Evolutionary conservation across 2,329 filamentous ascomycete genomes (phyloP).

Genomic region (Fusarium guadeloupense): DNA sequence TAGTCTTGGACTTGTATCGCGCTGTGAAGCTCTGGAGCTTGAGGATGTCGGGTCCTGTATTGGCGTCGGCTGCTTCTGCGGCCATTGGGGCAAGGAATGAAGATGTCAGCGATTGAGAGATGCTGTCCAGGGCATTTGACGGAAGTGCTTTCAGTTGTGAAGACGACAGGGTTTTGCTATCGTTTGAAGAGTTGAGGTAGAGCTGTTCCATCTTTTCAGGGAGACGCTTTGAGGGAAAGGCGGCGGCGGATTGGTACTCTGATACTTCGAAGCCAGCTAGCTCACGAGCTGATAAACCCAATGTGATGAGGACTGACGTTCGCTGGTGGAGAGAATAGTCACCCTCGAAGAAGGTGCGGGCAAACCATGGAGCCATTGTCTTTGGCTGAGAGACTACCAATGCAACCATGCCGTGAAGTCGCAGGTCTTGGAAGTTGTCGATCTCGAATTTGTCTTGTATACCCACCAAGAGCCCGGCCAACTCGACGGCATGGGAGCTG

Average conservation of each 20-base stretch:
- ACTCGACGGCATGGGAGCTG: conserved; percentile 80
- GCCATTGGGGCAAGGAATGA: conserved; percentile 84
- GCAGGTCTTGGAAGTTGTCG: conserved; percentile 77
- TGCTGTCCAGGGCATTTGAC: conserved; percentile 69
- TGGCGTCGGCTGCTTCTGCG: conserved; percentile 79
- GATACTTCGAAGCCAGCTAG: conserved; percentile 78
- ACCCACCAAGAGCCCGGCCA: conserved; percentile 79
- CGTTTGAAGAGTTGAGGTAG: conserved; percentile 60
- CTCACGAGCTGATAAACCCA: conserved; percentile 85
- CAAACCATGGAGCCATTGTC: conserved; percentile 84
- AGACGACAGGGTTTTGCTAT: conserved; percentile 34
- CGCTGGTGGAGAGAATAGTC: conserved; percentile 91
- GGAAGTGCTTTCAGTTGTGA: conserved; percentile 62
- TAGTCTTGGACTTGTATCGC: conserved; percentile 48
- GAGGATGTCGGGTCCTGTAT: conserved; percentile 81
- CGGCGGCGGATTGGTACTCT: conserved; percentile 57
- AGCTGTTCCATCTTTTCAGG: conserved; percentile 77
- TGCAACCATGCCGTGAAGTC: conserved; percentile 83
- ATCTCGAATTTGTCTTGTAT: conserved; percentile 88
- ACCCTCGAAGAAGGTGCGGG: conserved; percentile 86
- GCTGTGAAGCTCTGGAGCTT: conserved; percentile 92
- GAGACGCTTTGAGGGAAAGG: conserved; percentile 84
- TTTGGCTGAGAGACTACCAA: conserved; percentile 79
- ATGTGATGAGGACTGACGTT: conserved; percentile 79
- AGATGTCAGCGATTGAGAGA: conserved; percentile 74